Conservation (phyloP, 805 yeast genomes). For the Komagataella ulmi region DNA sequence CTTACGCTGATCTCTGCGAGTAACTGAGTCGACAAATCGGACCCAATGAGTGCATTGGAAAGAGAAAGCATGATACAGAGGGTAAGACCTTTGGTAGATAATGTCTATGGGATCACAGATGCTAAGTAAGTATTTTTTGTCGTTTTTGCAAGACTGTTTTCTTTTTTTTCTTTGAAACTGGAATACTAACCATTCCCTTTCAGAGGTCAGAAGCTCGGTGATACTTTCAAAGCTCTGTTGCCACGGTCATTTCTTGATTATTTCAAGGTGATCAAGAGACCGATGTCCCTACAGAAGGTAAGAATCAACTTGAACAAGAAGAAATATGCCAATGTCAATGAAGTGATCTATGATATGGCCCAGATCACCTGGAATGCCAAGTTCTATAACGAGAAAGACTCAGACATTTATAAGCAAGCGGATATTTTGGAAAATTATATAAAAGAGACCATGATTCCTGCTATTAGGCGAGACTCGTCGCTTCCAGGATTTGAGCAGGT, state of each 20-base stretch:
- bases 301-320: conserved; percentile 41
- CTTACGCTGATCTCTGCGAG: neutral
- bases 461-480: conserved; percentile 26
- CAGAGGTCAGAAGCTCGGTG: conserved; percentile 10
- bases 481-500: conserved; percentile 23
- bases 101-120: conserved; percentile 12
- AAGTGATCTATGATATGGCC: conserved; percentile 63
- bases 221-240: conserved; percentile 60
- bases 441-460: conserved; percentile 31
- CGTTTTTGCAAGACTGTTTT: neutral
- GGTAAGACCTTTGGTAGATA: conserved; percentile 5
- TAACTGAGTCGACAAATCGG: neutral
- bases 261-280: conserved; percentile 63
- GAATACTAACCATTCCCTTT: neutral
- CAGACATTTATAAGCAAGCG: conserved; percentile 60
- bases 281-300: conserved; percentile 71
- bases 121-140: conserved; percentile 1
- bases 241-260: conserved; percentile 61
- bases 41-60: neutral
- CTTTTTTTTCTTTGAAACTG: neutral
- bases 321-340: conserved; percentile 47
- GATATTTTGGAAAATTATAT: conserved; percentile 40
- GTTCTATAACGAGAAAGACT: conserved; percentile 61
- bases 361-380: conserved; percentile 89
- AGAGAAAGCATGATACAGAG: conserved; percentile 2